A percentile compares a stretch with the other conserved stretches of the same genome.
phyloP scores from a whole-genome alignment of 495 filamentous ascomycete genomes.

The Penicillium arizonense region DNA sequence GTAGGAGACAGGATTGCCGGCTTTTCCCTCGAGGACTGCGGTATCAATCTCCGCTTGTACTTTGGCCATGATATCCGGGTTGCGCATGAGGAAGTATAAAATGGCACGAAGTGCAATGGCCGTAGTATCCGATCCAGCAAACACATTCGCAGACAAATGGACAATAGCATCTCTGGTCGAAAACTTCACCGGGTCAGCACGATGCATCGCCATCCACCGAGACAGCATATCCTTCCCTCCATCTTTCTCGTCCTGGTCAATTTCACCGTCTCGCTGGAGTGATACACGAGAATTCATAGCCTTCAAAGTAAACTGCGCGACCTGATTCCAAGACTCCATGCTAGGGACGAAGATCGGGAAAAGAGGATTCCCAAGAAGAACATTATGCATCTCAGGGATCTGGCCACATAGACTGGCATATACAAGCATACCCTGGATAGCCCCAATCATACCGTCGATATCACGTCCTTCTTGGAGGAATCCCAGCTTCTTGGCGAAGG shows the following conservation, averaged over 20 bases:
- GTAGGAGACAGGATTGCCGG: slow-evolving; percentile 36
- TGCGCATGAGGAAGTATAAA: slow-evolving; percentile 60
- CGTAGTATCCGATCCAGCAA: slow-evolving; percentile 53
- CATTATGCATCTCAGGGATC: slow-evolving; percentile 28
- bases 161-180: slow-evolving; percentile 27
- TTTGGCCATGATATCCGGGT: slow-evolving; percentile 40
- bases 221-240: slow-evolving; percentile 33
- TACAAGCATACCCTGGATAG: slow-evolving; percentile 22
- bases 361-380: slow-evolving; percentile 33
- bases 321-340: slow-evolving; percentile 34
- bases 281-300: slow-evolving; percentile 21
- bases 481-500: slow-evolving; percentile 35
- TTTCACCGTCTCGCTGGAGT: slow-evolving; percentile 34
- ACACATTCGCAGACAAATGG: slow-evolving; percentile 30
- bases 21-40: slow-evolving; percentile 24
- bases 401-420: slow-evolving; percentile 31
- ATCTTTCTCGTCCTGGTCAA: slow-evolving; percentile 5
- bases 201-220: slow-evolving; percentile 25
- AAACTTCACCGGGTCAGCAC: slow-evolving; percentile 23
- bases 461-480: slow-evolving; percentile 41
- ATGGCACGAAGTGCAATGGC: slow-evolving; percentile 59
- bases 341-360: slow-evolving; percentile 35
- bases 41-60: slow-evolving; percentile 56
- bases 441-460: slow-evolving; percentile 35
- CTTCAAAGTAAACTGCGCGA: slow-evolving; percentile 28